Conservation (phyloP, 2,329 filamentous ascomycete genomes). For the Tolypocladium capitatum region DNA sequence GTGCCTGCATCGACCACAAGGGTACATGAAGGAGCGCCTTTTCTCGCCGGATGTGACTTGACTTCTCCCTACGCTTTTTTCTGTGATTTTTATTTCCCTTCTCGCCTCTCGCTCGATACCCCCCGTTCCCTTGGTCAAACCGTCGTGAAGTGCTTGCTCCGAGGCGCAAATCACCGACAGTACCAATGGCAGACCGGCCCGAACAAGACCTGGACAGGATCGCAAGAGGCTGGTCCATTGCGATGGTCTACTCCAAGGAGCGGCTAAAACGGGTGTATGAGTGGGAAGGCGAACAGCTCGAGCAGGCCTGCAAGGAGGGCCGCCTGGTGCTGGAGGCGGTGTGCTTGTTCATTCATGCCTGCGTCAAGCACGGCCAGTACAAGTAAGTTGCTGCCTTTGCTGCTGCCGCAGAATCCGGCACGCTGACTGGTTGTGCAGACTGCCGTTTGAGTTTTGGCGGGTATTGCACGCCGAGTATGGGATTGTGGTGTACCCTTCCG, state of each 20-base stretch:
- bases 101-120: too few species aligned
- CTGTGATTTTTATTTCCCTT: not conserved
- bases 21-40: not conserved
- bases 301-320: constrained; percentile 18
- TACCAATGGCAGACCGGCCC: constrained; percentile 10
- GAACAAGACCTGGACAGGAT: constrained; percentile 21
- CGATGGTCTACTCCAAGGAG: constrained; percentile 21
- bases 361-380: constrained; percentile 23
- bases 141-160: not conserved
- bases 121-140: too few species aligned
- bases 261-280: constrained; percentile 18
- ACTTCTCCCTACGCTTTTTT: not conserved
- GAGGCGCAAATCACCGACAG: not conserved
- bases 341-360: constrained; percentile 26
- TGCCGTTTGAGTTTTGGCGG: constrained; percentile 24
- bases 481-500: constrained; percentile 27
- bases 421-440: constrained; percentile 8
- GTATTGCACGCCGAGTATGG: constrained; percentile 24
- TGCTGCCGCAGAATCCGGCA: not conserved
- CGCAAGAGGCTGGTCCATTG: constrained; percentile 23
- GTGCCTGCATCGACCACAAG: not conserved
- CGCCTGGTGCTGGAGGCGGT: constrained; percentile 23
- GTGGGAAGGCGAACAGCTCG: constrained; percentile 19
- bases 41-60: not conserved
- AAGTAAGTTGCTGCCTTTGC: constrained; percentile 11